Percentiles rank a stretch among this genome's conserved stretches.
Conservation (phyloP, 306 rosid species). For the Oemleria cerasiformis region DNA sequence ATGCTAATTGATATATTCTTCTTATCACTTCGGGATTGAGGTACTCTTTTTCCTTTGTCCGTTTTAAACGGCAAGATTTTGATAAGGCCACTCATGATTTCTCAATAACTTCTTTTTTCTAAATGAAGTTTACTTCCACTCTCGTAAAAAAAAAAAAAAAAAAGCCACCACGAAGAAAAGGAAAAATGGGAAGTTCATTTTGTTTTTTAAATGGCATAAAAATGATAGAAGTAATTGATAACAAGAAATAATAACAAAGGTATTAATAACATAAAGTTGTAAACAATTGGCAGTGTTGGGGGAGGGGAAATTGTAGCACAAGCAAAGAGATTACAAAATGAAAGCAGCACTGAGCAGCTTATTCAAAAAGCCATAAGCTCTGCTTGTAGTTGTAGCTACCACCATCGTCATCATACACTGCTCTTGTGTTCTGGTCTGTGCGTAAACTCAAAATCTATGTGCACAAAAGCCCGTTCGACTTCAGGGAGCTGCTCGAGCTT, state of each 20-base stretch:
- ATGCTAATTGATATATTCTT: too few species aligned
- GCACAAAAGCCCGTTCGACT: conserved; percentile 87
- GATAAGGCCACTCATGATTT: too few species aligned
- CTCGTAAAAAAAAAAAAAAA: too few species aligned
- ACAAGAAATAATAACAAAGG: background rate
- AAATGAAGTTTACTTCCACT: too few species aligned
- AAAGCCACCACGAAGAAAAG: too few species aligned
- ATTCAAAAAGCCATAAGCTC: background rate
- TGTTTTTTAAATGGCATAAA: too few species aligned
- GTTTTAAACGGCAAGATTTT: too few species aligned
- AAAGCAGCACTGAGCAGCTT: background rate
- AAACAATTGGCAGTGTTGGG: background rate
- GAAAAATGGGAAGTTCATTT: too few species aligned
- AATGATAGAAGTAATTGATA: background rate
- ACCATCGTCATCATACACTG: conserved; percentile 32
- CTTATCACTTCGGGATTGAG: too few species aligned
- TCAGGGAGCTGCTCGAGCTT: conserved; percentile 72
- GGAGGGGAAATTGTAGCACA: background rate
- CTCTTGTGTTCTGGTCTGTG: conserved; percentile 77
- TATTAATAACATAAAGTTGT: background rate
- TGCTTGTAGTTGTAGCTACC: too few species aligned
- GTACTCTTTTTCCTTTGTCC: too few species aligned
- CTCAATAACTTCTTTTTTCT: too few species aligned
- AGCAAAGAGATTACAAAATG: background rate
- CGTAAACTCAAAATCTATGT: conserved; percentile 68